Percentiles rank a stretch among this genome's conserved stretches.
Conservation (phyloP, 805 yeast genomes). For the Maudiozyma barnettii region DNA sequence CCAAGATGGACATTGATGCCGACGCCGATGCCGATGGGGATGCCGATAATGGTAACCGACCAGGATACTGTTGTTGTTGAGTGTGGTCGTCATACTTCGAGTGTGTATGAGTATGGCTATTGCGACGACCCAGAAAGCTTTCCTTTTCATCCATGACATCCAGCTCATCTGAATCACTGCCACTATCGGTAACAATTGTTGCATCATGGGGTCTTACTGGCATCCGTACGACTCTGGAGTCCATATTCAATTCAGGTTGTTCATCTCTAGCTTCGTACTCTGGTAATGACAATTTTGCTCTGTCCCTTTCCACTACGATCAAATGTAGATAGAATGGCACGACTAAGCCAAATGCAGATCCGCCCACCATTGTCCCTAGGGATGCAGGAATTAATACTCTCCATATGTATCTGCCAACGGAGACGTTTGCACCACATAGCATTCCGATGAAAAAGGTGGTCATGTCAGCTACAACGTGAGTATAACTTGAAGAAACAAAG, state of each 20-base stretch:
- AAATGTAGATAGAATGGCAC: constrained; percentile 69
- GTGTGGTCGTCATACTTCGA: background rate
- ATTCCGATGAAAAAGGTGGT: constrained; percentile 54
- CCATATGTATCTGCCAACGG: constrained; percentile 64
- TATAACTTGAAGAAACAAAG: constrained; percentile 69
- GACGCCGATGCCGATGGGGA: background rate
- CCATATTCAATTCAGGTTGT: constrained; percentile 68
- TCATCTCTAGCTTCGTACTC: constrained; percentile 65
- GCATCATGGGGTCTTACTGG: constrained; percentile 9
- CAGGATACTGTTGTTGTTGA: background rate
- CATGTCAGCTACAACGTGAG: constrained; percentile 82
- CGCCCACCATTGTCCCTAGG: constrained; percentile 76
- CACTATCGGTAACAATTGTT: background rate
- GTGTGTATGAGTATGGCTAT: no score
- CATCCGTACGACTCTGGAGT: constrained; percentile 65
- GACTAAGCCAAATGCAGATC: constrained; percentile 50
- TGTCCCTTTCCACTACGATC: constrained; percentile 63
- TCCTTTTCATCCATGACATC: constrained; percentile 1
- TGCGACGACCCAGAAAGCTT: background rate
- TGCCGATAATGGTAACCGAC: background rate
- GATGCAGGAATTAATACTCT: constrained; percentile 60
- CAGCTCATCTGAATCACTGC: constrained; percentile 4
- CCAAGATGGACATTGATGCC: background rate
- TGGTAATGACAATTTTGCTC: constrained; percentile 52
- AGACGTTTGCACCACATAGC: constrained; percentile 53